phyloP scores from a whole-genome alignment of 2,329 filamentous ascomycete species.

The Aspergillus intermedius region DNA sequence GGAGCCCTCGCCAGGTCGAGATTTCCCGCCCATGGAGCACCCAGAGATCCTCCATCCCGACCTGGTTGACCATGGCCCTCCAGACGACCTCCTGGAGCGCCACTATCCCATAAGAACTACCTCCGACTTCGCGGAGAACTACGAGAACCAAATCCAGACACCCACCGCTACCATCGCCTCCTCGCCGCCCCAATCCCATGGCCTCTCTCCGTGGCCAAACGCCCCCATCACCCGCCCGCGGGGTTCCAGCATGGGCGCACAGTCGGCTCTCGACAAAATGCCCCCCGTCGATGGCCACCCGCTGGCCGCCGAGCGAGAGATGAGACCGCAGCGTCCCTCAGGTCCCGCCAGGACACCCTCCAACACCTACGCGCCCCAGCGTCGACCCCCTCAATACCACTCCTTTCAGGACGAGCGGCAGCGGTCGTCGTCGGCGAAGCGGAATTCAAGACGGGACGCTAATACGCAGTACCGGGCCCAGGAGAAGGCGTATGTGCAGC shows the following conservation, averaged over 20 bases:
- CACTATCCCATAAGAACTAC: constrained; percentile 26
- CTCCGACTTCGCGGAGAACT: constrained; percentile 26
- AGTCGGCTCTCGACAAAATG: constrained; percentile 37
- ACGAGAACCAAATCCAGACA: constrained; percentile 25
- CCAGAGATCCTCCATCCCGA: constrained; percentile 35
- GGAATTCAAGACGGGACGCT: constrained; percentile 54
- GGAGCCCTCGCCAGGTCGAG: constrained; percentile 15
- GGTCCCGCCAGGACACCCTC: constrained; percentile 68
- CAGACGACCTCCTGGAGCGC: constrained; percentile 34
- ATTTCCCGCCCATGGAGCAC: constrained; percentile 37
- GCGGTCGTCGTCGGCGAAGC: constrained; percentile 52
- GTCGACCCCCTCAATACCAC: constrained; percentile 48
- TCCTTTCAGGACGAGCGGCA: constrained; percentile 44
- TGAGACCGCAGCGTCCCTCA: constrained; percentile 58
- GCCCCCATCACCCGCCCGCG: constrained; percentile 35
- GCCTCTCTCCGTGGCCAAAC: constrained; percentile 30
- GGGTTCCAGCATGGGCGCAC: constrained; percentile 35
- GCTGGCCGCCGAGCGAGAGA: constrained; percentile 24
- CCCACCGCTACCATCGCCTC: constrained; percentile 27
- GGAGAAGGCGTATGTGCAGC: constrained; percentile 90
- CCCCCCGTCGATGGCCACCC: constrained; percentile 22
- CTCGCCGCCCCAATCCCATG: constrained; percentile 25
- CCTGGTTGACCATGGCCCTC: constrained; percentile 36
- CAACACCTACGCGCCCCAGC: constrained; percentile 66
- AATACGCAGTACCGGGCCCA: constrained; percentile 73